Percentiles rank a stretch among this genome's conserved stretches.
These are phyloP conservation scores for Microcyclosporella mali DNA, from an alignment of 2,329 filamentous ascomycete species.

Conservation along the genomic window DNA sequence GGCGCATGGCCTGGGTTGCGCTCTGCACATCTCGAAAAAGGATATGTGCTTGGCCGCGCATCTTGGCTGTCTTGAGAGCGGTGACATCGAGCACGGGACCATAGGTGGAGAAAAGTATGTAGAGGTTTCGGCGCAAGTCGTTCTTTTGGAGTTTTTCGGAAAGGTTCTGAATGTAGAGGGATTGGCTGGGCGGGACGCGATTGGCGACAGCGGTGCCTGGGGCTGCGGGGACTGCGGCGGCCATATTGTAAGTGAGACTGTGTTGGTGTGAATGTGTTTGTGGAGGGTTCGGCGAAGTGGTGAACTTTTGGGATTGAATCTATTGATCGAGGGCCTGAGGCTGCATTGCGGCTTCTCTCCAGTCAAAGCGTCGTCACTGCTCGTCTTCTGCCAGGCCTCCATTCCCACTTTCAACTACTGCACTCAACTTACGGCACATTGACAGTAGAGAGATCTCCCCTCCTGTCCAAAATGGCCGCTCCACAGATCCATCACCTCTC, in stretches of 20 bases:
- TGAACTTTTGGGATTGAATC: slow-evolving; percentile 1
- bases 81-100: slow-evolving; percentile 89
- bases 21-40: slow-evolving; percentile 83
- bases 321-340: not conserved
- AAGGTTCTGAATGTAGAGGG: slow-evolving; percentile 83
- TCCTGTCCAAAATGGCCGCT: slow-evolving; percentile 89
- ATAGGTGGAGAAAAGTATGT: slow-evolving; percentile 90
- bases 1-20: slow-evolving; percentile 89
- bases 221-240: slow-evolving; percentile 1
- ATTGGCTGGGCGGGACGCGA: slow-evolving; percentile 35
- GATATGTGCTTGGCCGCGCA: slow-evolving; percentile 93
- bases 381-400: no score
- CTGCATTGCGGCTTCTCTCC: no score
- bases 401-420: slow-evolving; percentile 3
- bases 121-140: slow-evolving; percentile 79
- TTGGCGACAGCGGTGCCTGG: not conserved
- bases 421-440: slow-evolving; percentile 6
- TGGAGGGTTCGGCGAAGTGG: not conserved
- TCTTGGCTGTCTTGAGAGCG: slow-evolving; percentile 78
- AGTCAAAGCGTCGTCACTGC: no score
- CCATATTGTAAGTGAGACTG: slow-evolving; percentile 8
- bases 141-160: slow-evolving; percentile 84
- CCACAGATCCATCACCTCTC: slow-evolving; percentile 96
- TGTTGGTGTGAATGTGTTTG: not conserved
- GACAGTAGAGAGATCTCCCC: slow-evolving; percentile 88